Percentiles rank a stretch among this genome's conserved stretches.
Conservation (phyloP, 2,329 filamentous ascomycete genomes). For the Helicocarpus griseus region DNA sequence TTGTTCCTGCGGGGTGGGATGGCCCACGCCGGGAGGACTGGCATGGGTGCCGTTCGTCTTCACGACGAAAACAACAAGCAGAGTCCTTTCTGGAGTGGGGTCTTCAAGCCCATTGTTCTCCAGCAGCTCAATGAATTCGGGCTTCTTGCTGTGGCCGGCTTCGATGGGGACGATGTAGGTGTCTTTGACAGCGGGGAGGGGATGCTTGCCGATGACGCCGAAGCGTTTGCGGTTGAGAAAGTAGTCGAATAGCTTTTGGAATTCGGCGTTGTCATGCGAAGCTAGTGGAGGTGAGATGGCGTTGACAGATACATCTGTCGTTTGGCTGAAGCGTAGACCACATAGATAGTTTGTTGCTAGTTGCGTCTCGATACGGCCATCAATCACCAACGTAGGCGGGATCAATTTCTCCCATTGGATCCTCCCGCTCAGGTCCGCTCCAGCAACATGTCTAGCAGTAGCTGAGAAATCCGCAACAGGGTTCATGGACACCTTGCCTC, state of each 20-base stretch:
- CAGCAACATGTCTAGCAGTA: constrained; percentile 73
- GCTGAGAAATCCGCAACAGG: constrained; percentile 66
- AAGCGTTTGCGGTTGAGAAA: constrained; percentile 75
- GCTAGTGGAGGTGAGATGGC: constrained; percentile 56
- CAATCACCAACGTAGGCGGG: constrained; percentile 54
- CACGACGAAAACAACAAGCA: constrained; percentile 79
- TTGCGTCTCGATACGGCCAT: constrained; percentile 63
- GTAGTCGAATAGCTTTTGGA: constrained; percentile 75
- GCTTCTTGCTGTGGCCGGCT: constrained; percentile 56
- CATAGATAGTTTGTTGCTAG: constrained; percentile 88
- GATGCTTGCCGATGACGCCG: constrained; percentile 74
- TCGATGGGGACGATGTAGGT: constrained; percentile 85
- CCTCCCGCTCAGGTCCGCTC: constrained; percentile 61
- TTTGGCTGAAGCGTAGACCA: constrained; percentile 68
- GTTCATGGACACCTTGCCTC: constrained; percentile 65
- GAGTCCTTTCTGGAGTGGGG: constrained; percentile 60
- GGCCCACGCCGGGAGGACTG: constrained; percentile 28
- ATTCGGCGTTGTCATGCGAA: constrained; percentile 48
- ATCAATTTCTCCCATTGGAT: constrained; percentile 68
- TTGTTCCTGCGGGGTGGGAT: constrained; percentile 32
- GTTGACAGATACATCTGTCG: constrained; percentile 76
- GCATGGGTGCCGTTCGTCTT: constrained; percentile 44
- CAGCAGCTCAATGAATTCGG: constrained; percentile 82
- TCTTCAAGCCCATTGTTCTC: constrained; percentile 71
- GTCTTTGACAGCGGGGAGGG: constrained; percentile 67